phyloP scores from a whole-genome alignment of 345 rosid genomes.

The Punica granatum region DNA sequence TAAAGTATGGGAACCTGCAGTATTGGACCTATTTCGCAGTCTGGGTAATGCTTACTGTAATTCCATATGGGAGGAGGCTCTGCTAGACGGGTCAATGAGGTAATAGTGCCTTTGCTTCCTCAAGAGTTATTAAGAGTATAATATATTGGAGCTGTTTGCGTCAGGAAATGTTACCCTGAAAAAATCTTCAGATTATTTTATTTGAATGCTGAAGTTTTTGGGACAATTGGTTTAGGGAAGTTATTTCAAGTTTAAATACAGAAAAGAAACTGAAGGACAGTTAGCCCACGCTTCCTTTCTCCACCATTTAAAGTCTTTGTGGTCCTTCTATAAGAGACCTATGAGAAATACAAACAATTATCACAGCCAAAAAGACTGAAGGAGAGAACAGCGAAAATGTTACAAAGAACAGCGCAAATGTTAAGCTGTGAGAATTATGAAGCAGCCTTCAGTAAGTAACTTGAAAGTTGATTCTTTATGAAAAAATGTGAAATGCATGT shows the following conservation, averaged over 20 bases:
- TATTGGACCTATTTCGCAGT: conserved; percentile 51
- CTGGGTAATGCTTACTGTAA: conserved; percentile 79
- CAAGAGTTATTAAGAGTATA: not conserved
- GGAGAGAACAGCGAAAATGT: not conserved
- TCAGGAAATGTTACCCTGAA: not conserved
- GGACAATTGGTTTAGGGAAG: not conserved
- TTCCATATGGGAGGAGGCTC: conserved; percentile 71
- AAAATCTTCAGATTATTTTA: too few relatives aligned
- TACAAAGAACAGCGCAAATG: too few relatives aligned
- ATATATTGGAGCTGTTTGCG: not conserved
- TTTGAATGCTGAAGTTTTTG: too few relatives aligned
- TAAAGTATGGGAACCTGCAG: conserved; percentile 81
- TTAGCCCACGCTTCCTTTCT: not conserved
- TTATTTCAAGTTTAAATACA: not conserved
- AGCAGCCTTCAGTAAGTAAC: too few relatives aligned
- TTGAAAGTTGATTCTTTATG: not conserved
- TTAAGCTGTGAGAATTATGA: too few relatives aligned
- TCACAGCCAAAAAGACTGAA: not conserved
- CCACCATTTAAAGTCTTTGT: too few relatives aligned
- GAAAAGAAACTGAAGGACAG: not conserved
- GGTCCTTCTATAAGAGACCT: not conserved
- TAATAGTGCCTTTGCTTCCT: conserved; percentile 13
- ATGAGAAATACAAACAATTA: not conserved
- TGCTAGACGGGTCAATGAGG: conserved; percentile 34
- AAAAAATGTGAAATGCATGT: not conserved